Evolutionary conservation across 495 filamentous ascomycete species (phyloP).

Genomic region (Thermochaetoides thermophila): DNA sequence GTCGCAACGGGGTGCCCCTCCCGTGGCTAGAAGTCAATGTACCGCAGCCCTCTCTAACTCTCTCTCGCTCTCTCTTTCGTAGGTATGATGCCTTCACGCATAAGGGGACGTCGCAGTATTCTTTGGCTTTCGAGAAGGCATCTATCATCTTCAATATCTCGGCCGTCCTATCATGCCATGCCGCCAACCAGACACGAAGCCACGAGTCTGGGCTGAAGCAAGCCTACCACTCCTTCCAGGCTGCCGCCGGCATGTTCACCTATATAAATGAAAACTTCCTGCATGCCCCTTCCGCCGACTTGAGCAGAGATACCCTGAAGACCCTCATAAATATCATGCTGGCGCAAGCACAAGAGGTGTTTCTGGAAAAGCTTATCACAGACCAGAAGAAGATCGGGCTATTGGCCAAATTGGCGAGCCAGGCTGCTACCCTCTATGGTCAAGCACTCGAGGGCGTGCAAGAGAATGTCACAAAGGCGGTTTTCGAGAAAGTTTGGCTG

Average conservation of each 20-base stretch:
- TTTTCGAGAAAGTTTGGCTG: slow-evolving; percentile 95
- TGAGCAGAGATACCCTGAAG: slow-evolving; percentile 90
- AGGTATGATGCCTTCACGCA: slow-evolving; percentile 99
- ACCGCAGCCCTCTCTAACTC: too few relatives aligned
- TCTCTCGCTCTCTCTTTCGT: slow-evolving; percentile 8
- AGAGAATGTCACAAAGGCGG: slow-evolving; percentile 77
- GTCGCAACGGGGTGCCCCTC: not conserved
- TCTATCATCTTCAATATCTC: slow-evolving; percentile 99
- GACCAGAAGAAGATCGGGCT: slow-evolving; percentile 89
- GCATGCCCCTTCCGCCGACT: slow-evolving; percentile 86
- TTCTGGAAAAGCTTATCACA: slow-evolving; percentile 87
- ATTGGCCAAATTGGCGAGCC: slow-evolving; percentile 81
- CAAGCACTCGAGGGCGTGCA: slow-evolving; percentile 81
- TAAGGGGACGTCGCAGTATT: slow-evolving; percentile 89
- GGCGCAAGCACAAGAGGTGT: slow-evolving; percentile 92
- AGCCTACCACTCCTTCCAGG: slow-evolving; percentile 96
- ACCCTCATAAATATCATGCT: slow-evolving; percentile 84
- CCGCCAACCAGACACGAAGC: slow-evolving; percentile 78
- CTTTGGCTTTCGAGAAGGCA: slow-evolving; percentile 92
- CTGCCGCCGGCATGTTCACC: slow-evolving; percentile 96
- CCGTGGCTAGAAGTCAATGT: too few relatives aligned
- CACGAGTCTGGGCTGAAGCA: slow-evolving; percentile 90
- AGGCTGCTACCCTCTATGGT: slow-evolving; percentile 73
- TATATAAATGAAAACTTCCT: slow-evolving; percentile 99
- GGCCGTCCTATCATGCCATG: slow-evolving; percentile 90